Evolutionary conservation across 495 filamentous ascomycete genomes (phyloP).

Genomic region (Podospora bellae-mahoneyi): DNA sequence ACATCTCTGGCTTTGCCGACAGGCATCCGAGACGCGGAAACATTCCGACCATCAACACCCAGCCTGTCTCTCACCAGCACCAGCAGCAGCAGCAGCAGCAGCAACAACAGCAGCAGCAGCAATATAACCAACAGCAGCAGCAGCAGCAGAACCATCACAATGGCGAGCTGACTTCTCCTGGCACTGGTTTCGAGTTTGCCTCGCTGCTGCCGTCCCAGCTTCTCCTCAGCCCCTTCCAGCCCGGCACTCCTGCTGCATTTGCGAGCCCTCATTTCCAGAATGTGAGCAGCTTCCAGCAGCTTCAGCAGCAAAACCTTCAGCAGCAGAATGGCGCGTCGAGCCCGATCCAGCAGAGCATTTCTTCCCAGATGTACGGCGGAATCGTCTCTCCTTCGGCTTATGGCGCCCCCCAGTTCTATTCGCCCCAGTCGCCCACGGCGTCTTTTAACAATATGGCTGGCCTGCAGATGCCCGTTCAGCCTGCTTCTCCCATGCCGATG

Average conservation of each 20-base stretch:
- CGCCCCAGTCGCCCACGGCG: constrained; percentile 82
- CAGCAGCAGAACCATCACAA: constrained; percentile 35
- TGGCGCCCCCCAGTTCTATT: constrained; percentile 69
- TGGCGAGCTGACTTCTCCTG: constrained; percentile 77
- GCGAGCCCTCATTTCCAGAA: constrained; percentile 86
- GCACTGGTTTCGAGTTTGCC: constrained; percentile 89
- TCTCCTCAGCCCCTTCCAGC: constrained; percentile 93
- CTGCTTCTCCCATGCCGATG: constrained; percentile 66
- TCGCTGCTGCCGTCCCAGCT: constrained; percentile 91
- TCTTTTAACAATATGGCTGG: constrained; percentile 64
- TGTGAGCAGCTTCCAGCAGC: constrained; percentile 71
- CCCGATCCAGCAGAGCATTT: constrained; percentile 54
- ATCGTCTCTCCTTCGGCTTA: constrained; percentile 74
- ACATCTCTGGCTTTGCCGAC: constrained; percentile 75
- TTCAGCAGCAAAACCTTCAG: constrained; percentile 57
- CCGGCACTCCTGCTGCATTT: constrained; percentile 86
- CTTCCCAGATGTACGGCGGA: constrained; percentile 70
- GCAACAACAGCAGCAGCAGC: constrained; percentile 15
- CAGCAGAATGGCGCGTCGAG: constrained; percentile 50
- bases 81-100: constrained; percentile 23
- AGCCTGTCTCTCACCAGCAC: constrained; percentile 51
- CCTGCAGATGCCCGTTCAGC: constrained; percentile 47
- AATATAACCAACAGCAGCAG: constrained; percentile 33
- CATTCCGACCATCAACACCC: constrained; percentile 91
- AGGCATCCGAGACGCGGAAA: constrained; percentile 77